A percentile compares a stretch with the other conserved stretches of the same genome.
Evolutionary conservation across 768 basidiomycete species (phyloP).

Genomic region (Coprinopsis marcescibilis): DNA sequence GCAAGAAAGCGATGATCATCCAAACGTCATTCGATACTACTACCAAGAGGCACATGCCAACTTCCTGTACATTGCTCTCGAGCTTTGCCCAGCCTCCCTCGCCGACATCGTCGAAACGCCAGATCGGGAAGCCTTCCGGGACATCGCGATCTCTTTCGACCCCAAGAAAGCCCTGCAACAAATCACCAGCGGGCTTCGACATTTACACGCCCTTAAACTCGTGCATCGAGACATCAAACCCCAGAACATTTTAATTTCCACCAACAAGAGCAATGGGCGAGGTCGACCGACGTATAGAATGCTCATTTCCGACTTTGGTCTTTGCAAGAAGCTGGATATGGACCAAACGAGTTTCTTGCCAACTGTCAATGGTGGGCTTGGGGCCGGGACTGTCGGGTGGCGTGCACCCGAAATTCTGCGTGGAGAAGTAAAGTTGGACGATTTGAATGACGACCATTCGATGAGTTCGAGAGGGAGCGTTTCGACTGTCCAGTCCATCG

Average conservation of each 20-base stretch:
- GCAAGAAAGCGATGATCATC: constrained; percentile 96
- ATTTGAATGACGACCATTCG: constrained; percentile 59
- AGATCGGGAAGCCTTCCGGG: constrained; percentile 59
- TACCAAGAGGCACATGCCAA: constrained; percentile 92
- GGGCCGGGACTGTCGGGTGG: constrained; percentile 95
- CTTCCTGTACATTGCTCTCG: constrained; percentile 97
- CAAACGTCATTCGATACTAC: constrained; percentile 97
- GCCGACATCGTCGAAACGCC: constrained; percentile 84
- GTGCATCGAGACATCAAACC: constrained; percentile 99
- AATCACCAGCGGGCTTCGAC: constrained; percentile 81
- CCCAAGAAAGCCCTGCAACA: constrained; percentile 85
- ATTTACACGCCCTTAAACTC: constrained; percentile 90
- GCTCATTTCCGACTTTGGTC: constrained; percentile 95
- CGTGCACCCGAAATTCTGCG: constrained; percentile 93
- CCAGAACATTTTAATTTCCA: constrained; percentile 90
- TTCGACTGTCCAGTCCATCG: constrained; percentile 42
- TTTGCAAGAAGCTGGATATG: constrained; percentile 91
- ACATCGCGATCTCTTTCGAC: constrained; percentile 73
- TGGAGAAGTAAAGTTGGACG: constrained; percentile 91
- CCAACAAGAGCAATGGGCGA: constrained; percentile 47
- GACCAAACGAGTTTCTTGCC: constrained; percentile 97
- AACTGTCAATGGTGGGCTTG: constrained; percentile 83
- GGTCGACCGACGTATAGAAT: constrained; percentile 52
- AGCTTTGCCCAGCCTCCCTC: constrained; percentile 87
- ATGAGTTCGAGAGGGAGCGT: constrained; percentile 64